A percentile compares a stretch with the other conserved stretches of the same genome.
Evolutionary conservation across 495 filamentous ascomycete species (phyloP).

Genomic region (Lasiosphaeriaceae sp.): DNA sequence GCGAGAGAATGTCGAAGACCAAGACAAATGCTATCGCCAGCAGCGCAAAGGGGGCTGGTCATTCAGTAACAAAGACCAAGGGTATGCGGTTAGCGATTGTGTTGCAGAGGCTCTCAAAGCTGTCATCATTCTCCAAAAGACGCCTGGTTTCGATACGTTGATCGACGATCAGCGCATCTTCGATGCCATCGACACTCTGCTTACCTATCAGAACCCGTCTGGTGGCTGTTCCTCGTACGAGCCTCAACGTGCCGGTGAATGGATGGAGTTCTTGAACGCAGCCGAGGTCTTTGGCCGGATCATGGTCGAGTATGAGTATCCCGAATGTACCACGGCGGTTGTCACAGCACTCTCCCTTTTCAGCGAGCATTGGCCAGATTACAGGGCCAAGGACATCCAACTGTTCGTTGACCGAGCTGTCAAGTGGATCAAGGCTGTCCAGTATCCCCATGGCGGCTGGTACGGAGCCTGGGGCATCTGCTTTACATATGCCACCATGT

Average conservation of each 20-base stretch:
- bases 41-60: slow-evolving; percentile 91
- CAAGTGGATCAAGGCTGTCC: slow-evolving; percentile 72
- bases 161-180: slow-evolving; percentile 72
- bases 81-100: slow-evolving; percentile 93
- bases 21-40: slow-evolving; percentile 83
- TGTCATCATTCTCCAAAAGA: slow-evolving; percentile 77
- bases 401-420: slow-evolving; percentile 67
- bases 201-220: slow-evolving; percentile 86
- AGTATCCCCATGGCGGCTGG: slow-evolving; percentile 84
- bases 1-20: slow-evolving; percentile 74
- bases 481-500: slow-evolving; percentile 95
- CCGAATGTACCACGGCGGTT: slow-evolving; percentile 93
- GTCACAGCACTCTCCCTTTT: slow-evolving; percentile 88
- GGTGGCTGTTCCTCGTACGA: slow-evolving; percentile 94
- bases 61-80: slow-evolving; percentile 87
- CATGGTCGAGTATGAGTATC: slow-evolving; percentile 98
- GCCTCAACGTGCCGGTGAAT: slow-evolving; percentile 67
- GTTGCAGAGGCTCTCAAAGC: slow-evolving; percentile 87
- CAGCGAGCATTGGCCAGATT: slow-evolving; percentile 72
- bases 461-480: slow-evolving; percentile 98
- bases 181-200: slow-evolving; percentile 83
- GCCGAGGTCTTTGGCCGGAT: slow-evolving; percentile 96
- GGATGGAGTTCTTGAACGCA: slow-evolving; percentile 82
- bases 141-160: slow-evolving; percentile 69
- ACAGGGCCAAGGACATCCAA: slow-evolving; percentile 72